Evolutionary conservation across 352 stramenopile species (phyloP).

Genomic region (Phytophthora ramorum): DNA sequence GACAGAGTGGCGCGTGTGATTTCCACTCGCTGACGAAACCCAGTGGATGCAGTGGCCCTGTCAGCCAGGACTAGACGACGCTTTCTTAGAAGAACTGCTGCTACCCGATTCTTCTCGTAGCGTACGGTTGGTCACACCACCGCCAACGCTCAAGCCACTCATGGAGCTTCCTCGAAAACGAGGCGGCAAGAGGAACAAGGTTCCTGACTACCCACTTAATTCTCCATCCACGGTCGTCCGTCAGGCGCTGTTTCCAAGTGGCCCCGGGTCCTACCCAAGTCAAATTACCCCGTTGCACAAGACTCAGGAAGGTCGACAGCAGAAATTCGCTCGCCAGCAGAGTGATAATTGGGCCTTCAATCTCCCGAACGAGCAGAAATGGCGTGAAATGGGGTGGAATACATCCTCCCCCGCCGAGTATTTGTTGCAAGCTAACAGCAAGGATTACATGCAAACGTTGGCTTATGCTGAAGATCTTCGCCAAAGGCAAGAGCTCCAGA

Average conservation of each 20-base stretch:
- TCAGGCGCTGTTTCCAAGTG: conserved; percentile 52
- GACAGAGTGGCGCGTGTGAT: conserved; percentile 1
- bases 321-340: conserved; percentile 10
- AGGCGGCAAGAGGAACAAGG: conserved; percentile 39
- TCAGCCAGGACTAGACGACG: conserved; percentile 27
- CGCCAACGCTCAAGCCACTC: background rate
- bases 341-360: conserved; percentile 13
- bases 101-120: conserved; percentile 36
- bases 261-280: conserved; percentile 50
- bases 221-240: conserved; percentile 45
- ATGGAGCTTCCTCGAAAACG: conserved; percentile 30
- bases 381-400: conserved; percentile 74
- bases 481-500: conserved; percentile 21
- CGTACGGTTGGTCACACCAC: background rate
- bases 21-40: background rate
- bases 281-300: conserved; percentile 40
- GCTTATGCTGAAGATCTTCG: conserved; percentile 62
- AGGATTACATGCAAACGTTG: conserved; percentile 63
- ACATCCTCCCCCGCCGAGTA: conserved; percentile 79
- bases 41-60: conserved; percentile 29
- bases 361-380: conserved; percentile 42
- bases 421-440: conserved; percentile 37
- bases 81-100: conserved; percentile 50
- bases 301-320: conserved; percentile 19
- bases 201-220: conserved; percentile 40